phyloP scores from a whole-genome alignment of 139 green algal genomes.

The Diplosphaera chodatii region DNA sequence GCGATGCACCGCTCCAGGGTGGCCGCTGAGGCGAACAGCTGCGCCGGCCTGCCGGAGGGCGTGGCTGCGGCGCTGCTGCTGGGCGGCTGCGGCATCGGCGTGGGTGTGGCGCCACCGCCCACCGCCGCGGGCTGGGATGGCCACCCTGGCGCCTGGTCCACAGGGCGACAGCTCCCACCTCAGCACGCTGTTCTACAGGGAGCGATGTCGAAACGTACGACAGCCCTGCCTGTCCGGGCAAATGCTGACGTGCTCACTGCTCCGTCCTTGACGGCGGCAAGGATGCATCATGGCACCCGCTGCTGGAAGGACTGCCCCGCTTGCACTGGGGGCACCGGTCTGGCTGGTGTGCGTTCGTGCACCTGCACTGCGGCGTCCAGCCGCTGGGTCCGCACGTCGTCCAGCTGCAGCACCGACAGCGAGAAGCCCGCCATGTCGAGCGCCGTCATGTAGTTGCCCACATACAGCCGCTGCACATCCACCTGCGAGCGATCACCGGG shows the following conservation, averaged over 20 bases:
- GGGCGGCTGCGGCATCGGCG: conserved; percentile 11
- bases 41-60: no score
- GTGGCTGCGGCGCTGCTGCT: not conserved
- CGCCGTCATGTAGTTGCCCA: conserved; percentile 71
- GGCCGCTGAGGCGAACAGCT: not conserved
- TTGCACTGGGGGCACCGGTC: no score
- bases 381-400: conserved; percentile 24
- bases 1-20: conserved; percentile 13
- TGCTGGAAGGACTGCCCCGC: no score
- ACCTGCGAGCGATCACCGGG: conserved; percentile 7
- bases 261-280: no score
- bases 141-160: conserved; percentile 27
- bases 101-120: not conserved
- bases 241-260: no score
- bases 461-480: conserved; percentile 37
- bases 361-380: conserved; percentile 53
- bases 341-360: no score
- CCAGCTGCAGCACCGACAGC: conserved; percentile 32
- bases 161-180: no score
- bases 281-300: no score
- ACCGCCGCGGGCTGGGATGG: conserved; percentile 1
- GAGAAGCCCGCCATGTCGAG: conserved; percentile 45
- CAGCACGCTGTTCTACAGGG: no score
- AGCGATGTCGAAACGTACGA: no score
- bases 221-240: no score